Conservation (phyloP, 352 stramenopile genomes). For the Phytophthora hibernalis region DNA sequence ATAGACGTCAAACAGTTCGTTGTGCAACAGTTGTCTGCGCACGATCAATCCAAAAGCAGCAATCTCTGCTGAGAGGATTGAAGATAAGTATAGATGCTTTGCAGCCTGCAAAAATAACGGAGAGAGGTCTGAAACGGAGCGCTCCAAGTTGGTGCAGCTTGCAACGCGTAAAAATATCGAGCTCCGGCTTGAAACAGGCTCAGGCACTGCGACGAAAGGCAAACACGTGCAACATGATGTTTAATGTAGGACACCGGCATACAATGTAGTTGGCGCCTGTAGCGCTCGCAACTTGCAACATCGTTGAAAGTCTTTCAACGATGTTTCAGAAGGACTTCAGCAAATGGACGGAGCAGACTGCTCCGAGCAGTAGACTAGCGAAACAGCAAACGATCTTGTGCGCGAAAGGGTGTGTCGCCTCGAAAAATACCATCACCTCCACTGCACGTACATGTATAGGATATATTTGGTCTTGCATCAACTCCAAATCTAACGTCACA, state of each 20-base stretch:
- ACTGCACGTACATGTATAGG: too few relatives aligned
- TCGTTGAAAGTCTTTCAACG: too few relatives aligned
- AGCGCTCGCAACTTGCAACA: neutral
- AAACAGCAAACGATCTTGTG: neutral
- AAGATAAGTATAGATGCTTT: slow-evolving; percentile 36
- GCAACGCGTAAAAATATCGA: slow-evolving; percentile 33
- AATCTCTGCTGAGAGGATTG: slow-evolving; percentile 9
- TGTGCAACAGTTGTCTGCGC: neutral
- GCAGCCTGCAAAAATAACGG: slow-evolving; percentile 33
- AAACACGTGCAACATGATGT: neutral
- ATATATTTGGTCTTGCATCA: too few relatives aligned
- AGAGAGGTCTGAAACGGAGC: slow-evolving; percentile 33
- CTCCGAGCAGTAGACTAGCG: neutral
- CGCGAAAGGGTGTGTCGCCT: slow-evolving; percentile 5
- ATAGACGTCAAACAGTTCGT: slow-evolving; percentile 21
- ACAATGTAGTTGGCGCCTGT: neutral
- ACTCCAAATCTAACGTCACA: too few relatives aligned
- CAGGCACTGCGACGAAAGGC: neutral
- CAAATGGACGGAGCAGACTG: neutral
- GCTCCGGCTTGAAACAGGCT: slow-evolving; percentile 7
- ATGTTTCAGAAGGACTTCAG: too few relatives aligned
- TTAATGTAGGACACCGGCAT: neutral
- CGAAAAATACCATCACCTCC: neutral
- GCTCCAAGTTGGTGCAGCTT: neutral
- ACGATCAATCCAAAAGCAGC: slow-evolving; percentile 17